Base-by-base conservation (phyloP, 345 rosid genomes). In the Melaleuca quinquenervia region DNA sequence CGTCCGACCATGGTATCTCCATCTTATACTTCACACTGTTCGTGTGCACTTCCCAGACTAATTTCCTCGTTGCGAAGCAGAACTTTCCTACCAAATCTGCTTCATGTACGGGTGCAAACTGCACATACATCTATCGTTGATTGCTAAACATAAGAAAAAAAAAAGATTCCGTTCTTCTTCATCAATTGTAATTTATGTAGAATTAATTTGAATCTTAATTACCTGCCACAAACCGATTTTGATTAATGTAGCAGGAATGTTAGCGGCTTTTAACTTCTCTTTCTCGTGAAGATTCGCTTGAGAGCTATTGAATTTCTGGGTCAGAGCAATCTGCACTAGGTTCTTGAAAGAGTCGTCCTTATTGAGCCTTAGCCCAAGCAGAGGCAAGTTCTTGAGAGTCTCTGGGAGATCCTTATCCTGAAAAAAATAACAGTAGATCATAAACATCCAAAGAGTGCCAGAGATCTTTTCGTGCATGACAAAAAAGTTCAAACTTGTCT, bases 41-140 rank as follows among this genome's bases (percentile, higher is more conserved):
- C 22, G 86, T 85, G 50, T 94, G 87, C 56, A 90, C 45, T 56
- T 96, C 96, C 99, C 99, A 95, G 3, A 95, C 92, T 87, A 95
- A 76, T 87, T 86, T 95, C 60, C 54, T 89, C 82, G 90, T 95
- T 3, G 95, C 91, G 86, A 88, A 95, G 82, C 93, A 93, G 45
- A 92, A 88, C 86, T 96, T 96, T 2, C 92, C 96, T 75, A 90
- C 91, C 85, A 95, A 82, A 50, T 93, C 94, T 21, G 89, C 89
- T 83, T 92, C 92, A 58, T 91, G 32, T 15, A 0, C 78, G 2
- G 92, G 29, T 3, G 53, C 86, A 80, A 88, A 91, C 95, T 93
- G 87, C 84, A 82, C 76, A 26, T 22, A 6, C 20, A 58, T 21
- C 10, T 74, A 45, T 5, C 24, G 6, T 18, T 12, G 32, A 49